Conservation (phyloP, 345 rosid species). For the Euclidium syriacum region DNA sequence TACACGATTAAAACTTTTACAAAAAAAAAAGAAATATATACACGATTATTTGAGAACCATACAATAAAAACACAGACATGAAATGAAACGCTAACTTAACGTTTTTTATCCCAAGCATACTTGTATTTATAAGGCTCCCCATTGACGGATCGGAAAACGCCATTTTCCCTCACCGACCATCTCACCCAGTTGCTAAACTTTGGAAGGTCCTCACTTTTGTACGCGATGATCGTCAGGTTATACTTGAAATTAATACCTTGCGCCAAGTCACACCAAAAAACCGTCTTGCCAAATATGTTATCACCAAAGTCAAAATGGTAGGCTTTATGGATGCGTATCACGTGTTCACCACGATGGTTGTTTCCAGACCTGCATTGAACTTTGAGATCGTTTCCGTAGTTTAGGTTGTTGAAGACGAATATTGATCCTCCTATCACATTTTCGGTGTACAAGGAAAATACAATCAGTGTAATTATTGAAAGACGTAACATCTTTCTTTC, state of each 20-base stretch:
- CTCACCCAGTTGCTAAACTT: not conserved
- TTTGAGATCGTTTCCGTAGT: not conserved
- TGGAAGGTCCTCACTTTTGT: not conserved
- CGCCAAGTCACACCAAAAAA: not conserved
- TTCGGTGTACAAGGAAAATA: not conserved
- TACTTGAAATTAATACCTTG: not conserved
- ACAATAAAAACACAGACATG: too few relatives aligned
- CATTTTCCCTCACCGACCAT: not conserved
- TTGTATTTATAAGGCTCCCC: not conserved
- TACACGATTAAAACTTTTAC: too few relatives aligned
- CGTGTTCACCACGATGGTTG: not conserved
- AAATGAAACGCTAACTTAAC: too few relatives aligned
- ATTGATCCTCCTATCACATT: conserved; percentile 9
- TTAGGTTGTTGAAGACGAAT: conserved; percentile 2
- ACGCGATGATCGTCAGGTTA: not conserved
- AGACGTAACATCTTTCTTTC: conserved; percentile 4
- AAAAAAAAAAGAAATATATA: too few relatives aligned
- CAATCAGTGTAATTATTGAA: not conserved
- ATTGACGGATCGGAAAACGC: conserved; percentile 7
- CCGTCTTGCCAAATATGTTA: not conserved
- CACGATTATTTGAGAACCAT: too few relatives aligned
- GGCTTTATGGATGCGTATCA: not conserved
- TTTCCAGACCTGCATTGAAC: conserved; percentile 7
- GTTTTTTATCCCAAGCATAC: not conserved
- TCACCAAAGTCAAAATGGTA: not conserved